Evolutionary conservation across 371 early-diverging fungal species (phyloP).

Genomic region (Rhizomucor pusillus): DNA sequence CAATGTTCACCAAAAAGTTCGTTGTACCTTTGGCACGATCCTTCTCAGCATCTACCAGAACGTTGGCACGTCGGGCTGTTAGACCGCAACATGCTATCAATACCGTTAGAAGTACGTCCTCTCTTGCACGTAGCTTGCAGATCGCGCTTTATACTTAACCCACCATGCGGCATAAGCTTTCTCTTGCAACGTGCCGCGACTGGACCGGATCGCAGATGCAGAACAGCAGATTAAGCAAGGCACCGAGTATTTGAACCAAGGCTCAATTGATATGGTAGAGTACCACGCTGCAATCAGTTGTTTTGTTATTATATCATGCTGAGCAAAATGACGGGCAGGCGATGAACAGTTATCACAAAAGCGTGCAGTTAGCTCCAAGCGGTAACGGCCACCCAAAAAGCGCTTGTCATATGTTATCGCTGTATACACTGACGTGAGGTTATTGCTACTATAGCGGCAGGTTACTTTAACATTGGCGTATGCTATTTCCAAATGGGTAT

Average conservation of each 20-base stretch:
- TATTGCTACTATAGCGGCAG: slow-evolving; percentile 41
- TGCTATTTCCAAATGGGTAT: slow-evolving; percentile 72
- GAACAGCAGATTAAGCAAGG: slow-evolving; percentile 42
- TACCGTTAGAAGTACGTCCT: no score
- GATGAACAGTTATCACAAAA: slow-evolving; percentile 49
- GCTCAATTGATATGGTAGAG: slow-evolving; percentile 46
- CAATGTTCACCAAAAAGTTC: no score
- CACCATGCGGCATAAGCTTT: slow-evolving; percentile 18
- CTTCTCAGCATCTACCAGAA: no score
- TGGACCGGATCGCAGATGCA: slow-evolving; percentile 38
- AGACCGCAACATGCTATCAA: no score
- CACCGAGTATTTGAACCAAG: slow-evolving; percentile 37
- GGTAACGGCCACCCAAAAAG: slow-evolving; percentile 14
- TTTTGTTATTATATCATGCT: background rate
- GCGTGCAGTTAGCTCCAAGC: slow-evolving; percentile 42
- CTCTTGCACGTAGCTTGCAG: no score
- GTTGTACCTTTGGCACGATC: no score
- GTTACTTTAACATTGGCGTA: slow-evolving; percentile 79
- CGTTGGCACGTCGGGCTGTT: no score
- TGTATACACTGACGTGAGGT: background rate
- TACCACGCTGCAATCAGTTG: background rate
- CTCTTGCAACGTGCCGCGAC: slow-evolving; percentile 16
- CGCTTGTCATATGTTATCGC: background rate
- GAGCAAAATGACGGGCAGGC: slow-evolving; percentile 20
- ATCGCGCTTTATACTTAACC: no score